Evolutionary conservation across 495 filamentous ascomycete genomes (phyloP), one percentile per base, ranked within the genome.

Genomic region (Amphirosellinia nigrospora): DNA sequence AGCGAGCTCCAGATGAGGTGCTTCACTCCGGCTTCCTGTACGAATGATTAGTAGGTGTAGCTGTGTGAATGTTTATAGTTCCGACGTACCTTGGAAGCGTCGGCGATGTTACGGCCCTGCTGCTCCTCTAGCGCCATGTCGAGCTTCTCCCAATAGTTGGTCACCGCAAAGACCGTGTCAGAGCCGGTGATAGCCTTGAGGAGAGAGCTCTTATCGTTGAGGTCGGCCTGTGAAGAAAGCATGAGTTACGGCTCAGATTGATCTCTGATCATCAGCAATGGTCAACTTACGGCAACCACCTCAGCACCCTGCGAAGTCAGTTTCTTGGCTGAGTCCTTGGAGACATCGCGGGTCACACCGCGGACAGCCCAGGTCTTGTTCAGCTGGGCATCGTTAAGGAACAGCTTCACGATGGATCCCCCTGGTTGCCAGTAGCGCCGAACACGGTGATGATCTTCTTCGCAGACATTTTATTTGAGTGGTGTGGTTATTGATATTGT

Each of bases 341-440:
- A 75, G 0, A 81, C 72, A 74, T 89, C 83, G 23, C 89, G 83
- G 1, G 87, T 89, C 39, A 91, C 81, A 59, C 79, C 89, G 32
- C 89, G 85, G 64, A 92, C 74, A 28, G 76, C 74, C 78, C 84
- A 92, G 41, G 77, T 72, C 0, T 82, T 73, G 19, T 80, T 84
- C 21, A 87, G 79, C 28, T 76, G 71, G 0, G 89, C 75, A 75
- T 89, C 80, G 36, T 79, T 74, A n/a, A 89, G 80, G 48, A 91
- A 80, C 32, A 75, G 72, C 48, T 82, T 76, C 50, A 90, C 81
- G 30, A 91, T 84, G 13, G 86, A 87, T 19, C 84, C 82, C 89
- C 90, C 73, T 91, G 89, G 52, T 82, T 83, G 70, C 90, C 89
- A 36, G 90, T 91, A 15, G 88, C 86, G 39, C 89, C 89, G 75